Evolutionary conservation across 2,329 filamentous ascomycete genomes (phyloP), one percentile per base, ranked within the genome.

Genomic region (Cercospora nicotianae): DNA sequence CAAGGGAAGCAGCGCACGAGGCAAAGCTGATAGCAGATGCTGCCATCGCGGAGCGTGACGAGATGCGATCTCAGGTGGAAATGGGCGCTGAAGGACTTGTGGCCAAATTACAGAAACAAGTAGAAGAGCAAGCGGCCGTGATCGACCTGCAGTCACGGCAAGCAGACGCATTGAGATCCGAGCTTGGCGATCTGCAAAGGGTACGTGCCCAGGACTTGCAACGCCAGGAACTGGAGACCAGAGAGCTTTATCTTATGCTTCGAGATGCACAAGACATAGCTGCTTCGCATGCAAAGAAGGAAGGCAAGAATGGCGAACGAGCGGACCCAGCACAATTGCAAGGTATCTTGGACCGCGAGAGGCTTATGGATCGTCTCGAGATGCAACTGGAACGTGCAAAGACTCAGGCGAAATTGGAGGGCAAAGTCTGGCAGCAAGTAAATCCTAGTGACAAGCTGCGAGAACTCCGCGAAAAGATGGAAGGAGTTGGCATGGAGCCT

Each of bases 231-330:
- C 84, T 99, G 31, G 95, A 99, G 81, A 98, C 94, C 1, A 87
- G 95, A 82, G 95, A 99, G 80, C 83, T 99, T 23, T 99, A 98
- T 80, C 90, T 99, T 66, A 99, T 99, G 95, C 90, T 99, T 71
- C 89, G 94, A 69, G 95, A 99, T 80, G 94, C 95, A 42, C 94
- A 98, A 80, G 94, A 99, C 76, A 93, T 97, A 72, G 94, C 94
- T 57, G 94, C 93, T 26, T 93, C 94, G 3, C 92, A 92, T 75
- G 91, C 93, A n/a, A 85, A 87, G 77, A 88, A 87, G 73, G 79
- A 76, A 16, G 83, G 80, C 63, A 82, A 84, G 73, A 83, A 83
- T 48, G 83, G 80, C 65, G 81, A 89, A 45, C 85, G 80, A n/a
- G 87, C 86, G 23, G 91, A 95, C 77, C 88, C 92, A 26, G 84